Evolutionary conservation across 768 basidiomycete species (phyloP).

Genomic region (Cantharellus cinnabarinus): DNA sequence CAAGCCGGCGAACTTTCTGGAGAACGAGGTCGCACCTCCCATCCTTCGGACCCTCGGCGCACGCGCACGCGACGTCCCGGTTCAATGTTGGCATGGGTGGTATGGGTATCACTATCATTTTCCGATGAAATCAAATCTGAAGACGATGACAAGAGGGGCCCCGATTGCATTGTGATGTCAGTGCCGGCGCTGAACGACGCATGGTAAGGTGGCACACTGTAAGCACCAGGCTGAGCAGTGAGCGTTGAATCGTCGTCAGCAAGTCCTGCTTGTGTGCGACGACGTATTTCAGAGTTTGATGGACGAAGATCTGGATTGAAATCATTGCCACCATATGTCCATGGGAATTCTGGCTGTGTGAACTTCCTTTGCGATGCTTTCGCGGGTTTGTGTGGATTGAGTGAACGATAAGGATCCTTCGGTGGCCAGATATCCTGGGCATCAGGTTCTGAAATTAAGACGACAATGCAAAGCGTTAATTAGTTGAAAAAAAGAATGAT

Average conservation of each 20-base stretch:
- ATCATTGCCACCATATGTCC: conserved; percentile 63
- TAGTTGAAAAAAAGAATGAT: no score
- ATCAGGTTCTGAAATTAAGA: conserved; percentile 15
- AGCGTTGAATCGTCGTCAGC: conserved; percentile 10
- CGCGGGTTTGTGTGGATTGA: conserved; percentile 11
- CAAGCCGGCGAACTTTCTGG: background rate
- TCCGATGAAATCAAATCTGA: background rate
- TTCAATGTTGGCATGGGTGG: no score
- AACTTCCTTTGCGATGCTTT: conserved; percentile 19
- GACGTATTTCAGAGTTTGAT: conserved; percentile 20
- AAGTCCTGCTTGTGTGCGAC: background rate
- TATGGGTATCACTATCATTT: no score
- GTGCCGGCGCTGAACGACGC: background rate
- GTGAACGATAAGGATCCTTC: conserved; percentile 28
- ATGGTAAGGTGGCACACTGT: background rate
- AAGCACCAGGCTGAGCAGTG: conserved; percentile 13
- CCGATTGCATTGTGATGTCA: background rate
- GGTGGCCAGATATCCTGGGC: conserved; percentile 49
- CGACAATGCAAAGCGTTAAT: no score
- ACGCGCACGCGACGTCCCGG: conserved; percentile 15
- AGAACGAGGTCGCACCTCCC: conserved; percentile 26
- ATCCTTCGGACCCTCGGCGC: conserved; percentile 65
- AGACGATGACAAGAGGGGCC: background rate
- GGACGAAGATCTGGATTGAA: conserved; percentile 61
- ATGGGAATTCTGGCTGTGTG: conserved; percentile 43